Evolutionary conservation across 169 alveolate genomes (phyloP).

Genomic region (Babesia bigemina): DNA sequence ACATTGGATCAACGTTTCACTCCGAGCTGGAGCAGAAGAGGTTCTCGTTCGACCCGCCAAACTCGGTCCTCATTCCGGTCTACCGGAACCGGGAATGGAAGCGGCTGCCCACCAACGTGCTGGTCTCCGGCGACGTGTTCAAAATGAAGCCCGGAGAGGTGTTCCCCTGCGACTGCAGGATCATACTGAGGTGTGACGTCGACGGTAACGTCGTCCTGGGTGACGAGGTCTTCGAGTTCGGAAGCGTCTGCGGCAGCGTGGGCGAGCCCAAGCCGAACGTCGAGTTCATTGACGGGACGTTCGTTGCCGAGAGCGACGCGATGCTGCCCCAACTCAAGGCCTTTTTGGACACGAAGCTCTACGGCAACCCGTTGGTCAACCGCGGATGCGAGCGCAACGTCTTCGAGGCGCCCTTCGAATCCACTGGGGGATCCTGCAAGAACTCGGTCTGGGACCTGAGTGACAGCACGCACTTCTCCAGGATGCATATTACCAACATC

Average conservation of each 20-base stretch:
- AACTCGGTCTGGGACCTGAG: conserved; percentile 58
- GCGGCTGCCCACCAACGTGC: conserved; percentile 58
- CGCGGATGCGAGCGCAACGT: conserved; percentile 34
- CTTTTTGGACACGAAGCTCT: conserved; percentile 29
- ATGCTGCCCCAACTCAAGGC: conserved; percentile 46
- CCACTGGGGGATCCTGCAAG: not conserved
- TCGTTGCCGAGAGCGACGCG: conserved; percentile 54
- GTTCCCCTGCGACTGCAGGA: conserved; percentile 64
- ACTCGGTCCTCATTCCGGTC: conserved; percentile 59
- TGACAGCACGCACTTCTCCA: conserved; percentile 46
- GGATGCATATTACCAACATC: conserved; percentile 10
- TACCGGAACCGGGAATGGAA: conserved; percentile 63
- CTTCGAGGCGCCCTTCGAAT: conserved; percentile 22
- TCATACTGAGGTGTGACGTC: conserved; percentile 21
- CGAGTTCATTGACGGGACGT: conserved; percentile 50
- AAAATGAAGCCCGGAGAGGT: conserved; percentile 47
- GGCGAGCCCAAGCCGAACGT: conserved; percentile 32
- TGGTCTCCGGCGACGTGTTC: conserved; percentile 65
- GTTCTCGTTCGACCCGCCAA: conserved; percentile 62
- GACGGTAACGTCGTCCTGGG: conserved; percentile 34
- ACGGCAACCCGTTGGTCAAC: conserved; percentile 31
- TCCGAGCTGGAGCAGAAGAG: conserved; percentile 55
- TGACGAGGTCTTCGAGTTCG: conserved; percentile 25
- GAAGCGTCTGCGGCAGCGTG: conserved; percentile 34
- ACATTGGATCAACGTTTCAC: conserved; percentile 9